phyloP scores from a whole-genome alignment of 164 flowering plant species.

The Chimonanthus salicifolius region DNA sequence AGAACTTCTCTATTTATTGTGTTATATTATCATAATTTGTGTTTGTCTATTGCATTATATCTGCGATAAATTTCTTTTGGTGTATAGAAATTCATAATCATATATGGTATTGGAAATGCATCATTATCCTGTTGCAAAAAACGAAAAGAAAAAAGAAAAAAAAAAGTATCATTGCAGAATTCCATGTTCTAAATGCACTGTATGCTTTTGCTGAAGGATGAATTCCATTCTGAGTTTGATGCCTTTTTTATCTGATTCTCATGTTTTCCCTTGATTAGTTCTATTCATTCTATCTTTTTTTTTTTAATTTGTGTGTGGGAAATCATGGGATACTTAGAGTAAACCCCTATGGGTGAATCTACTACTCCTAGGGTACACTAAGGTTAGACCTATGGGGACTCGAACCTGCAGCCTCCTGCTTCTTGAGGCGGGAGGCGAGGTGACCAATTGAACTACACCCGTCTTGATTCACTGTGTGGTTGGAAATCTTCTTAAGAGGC shows the following conservation, averaged over 20 bases:
- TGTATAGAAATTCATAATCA: background rate
- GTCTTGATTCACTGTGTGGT: too few relatives aligned
- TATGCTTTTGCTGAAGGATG: background rate
- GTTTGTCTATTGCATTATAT: background rate
- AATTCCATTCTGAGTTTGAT: background rate
- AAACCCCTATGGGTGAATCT: too few relatives aligned
- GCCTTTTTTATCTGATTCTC: background rate
- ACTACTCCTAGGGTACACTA: too few relatives aligned
- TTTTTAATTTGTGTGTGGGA: too few relatives aligned
- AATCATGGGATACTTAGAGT: too few relatives aligned
- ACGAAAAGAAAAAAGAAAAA: too few relatives aligned
- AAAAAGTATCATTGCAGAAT: too few relatives aligned
- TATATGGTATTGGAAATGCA: background rate
- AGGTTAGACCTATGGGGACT: too few relatives aligned
- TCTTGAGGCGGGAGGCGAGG: too few relatives aligned
- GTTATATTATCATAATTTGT: background rate
- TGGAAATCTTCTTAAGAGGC: too few relatives aligned
- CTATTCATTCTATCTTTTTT: background rate
- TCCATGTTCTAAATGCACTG: background rate
- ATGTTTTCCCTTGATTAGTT: background rate
- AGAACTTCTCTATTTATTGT: constrained; percentile 1
- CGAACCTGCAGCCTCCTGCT: too few relatives aligned
- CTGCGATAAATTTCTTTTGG: background rate
- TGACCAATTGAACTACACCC: too few relatives aligned
- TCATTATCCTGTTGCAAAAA: background rate